These are phyloP conservation scores for Rhizopus stolonifer DNA, from an alignment of 371 early-diverging fungal species.

Conservation along the genomic window DNA sequence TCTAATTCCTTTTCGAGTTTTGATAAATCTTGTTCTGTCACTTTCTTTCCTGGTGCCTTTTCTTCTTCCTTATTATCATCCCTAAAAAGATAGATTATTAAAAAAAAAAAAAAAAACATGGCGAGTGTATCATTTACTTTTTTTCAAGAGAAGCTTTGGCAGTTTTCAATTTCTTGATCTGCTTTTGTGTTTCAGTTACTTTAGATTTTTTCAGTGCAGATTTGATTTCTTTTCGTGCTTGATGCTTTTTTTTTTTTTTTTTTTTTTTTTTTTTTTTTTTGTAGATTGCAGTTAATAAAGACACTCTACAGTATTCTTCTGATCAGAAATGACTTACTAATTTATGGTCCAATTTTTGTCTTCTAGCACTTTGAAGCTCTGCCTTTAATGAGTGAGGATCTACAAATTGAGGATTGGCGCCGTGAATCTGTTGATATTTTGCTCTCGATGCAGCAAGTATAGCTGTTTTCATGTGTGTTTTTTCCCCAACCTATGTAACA, in stretches of 20 bases:
- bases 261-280: too few relatives aligned
- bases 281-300: too few relatives aligned
- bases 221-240: conserved; percentile 34
- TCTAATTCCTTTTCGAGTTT: conserved; percentile 36
- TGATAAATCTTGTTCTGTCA: conserved; percentile 23
- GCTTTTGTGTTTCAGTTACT: conserved; percentile 32
- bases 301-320: too few relatives aligned
- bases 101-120: neutral
- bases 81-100: neutral
- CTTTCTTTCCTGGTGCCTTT: conserved; percentile 11
- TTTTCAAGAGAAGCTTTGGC: conserved; percentile 21
- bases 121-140: conserved; percentile 1
- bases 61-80: conserved; percentile 6
- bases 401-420: neutral
- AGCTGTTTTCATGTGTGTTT: conserved; percentile 26
- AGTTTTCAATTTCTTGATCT: conserved; percentile 31
- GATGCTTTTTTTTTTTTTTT: conserved; percentile 26
- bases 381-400: conserved; percentile 10
- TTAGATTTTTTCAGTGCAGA: conserved; percentile 37
- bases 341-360: conserved; percentile 34
- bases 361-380: conserved; percentile 22
- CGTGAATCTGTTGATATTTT: conserved; percentile 22
- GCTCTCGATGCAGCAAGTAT: conserved; percentile 26
- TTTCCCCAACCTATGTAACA: conserved; percentile 22
- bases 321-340: conserved; percentile 19